These are phyloP conservation scores for Metschnikowia lochheadii DNA, from an alignment of 805 yeast genomes.

Conservation along the genomic window DNA sequence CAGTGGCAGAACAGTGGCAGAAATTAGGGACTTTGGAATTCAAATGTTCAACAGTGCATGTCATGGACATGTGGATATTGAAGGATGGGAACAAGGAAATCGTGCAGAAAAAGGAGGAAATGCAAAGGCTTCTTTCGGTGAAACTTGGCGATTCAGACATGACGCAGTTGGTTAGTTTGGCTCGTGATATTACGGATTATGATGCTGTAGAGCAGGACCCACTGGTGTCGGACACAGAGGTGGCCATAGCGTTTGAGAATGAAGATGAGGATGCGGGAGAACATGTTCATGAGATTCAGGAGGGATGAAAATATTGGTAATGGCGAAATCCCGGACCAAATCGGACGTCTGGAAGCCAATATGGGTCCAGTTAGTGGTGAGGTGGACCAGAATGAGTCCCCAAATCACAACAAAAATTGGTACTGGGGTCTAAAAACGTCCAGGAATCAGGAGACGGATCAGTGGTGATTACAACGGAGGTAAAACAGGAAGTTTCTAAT, in stretches of 20 bases:
- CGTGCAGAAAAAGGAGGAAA: conserved; percentile 41
- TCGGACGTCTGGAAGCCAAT: conserved; percentile 10
- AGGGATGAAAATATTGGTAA: conserved; percentile 18
- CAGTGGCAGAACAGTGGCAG: too few species aligned
- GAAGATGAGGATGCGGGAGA: conserved; percentile 10
- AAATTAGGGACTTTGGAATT: too few species aligned
- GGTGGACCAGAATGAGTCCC: not conserved
- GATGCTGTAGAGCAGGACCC: conserved; percentile 13
- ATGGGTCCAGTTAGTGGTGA: not conserved
- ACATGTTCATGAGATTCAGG: conserved; percentile 25
- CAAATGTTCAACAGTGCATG: too few species aligned
- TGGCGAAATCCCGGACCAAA: conserved; percentile 17
- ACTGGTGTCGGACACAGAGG: conserved; percentile 18
- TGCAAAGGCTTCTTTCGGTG: conserved; percentile 46
- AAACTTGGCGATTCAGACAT: conserved; percentile 41
- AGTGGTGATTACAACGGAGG: not conserved
- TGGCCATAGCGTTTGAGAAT: conserved; percentile 22
- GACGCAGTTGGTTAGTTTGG: conserved; percentile 42
- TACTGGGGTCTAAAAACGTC: too few species aligned
- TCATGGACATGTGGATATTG: too few species aligned
- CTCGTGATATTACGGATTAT: conserved; percentile 51
- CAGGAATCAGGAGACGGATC: not conserved
- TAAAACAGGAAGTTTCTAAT: not conserved
- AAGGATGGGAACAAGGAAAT: conserved; percentile 45
- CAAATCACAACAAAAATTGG: too few species aligned